phyloP scores from a whole-genome alignment of 805 yeast species.

The Lachancea sp. region DNA sequence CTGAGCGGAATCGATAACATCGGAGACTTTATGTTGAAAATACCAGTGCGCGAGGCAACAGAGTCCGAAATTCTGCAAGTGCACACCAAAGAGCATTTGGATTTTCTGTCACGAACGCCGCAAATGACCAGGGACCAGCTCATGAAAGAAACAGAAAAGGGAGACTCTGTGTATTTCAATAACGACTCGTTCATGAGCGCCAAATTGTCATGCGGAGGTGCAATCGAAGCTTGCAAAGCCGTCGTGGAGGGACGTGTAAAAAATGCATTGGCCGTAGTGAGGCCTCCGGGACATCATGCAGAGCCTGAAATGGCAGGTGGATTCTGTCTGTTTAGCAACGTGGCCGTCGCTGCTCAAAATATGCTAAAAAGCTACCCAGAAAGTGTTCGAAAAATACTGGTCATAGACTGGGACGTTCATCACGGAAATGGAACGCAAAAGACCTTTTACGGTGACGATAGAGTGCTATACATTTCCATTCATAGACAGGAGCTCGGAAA shows the following conservation, averaged over 20 bases:
- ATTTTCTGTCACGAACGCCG: slow-evolving; percentile 67
- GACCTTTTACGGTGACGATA: slow-evolving; percentile 80
- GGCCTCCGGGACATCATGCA: slow-evolving; percentile 99
- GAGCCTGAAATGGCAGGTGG: slow-evolving; percentile 98
- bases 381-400: slow-evolving; percentile 71
- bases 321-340: slow-evolving; percentile 91
- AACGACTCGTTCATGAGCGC: slow-evolving; percentile 86
- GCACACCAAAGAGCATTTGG: slow-evolving; percentile 75
- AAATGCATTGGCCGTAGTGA: slow-evolving; percentile 86
- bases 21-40: slow-evolving; percentile 80
- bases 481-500: slow-evolving; percentile 90
- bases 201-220: slow-evolving; percentile 90
- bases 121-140: slow-evolving; percentile 71
- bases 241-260: slow-evolving; percentile 90
- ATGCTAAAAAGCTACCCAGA: slow-evolving; percentile 81
- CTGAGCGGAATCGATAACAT: slow-evolving; percentile 62
- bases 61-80: slow-evolving; percentile 80
- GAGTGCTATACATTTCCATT: slow-evolving; percentile 83
- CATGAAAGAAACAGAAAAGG: slow-evolving; percentile 76
- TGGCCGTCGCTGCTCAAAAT: slow-evolving; percentile 91
- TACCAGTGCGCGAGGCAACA: slow-evolving; percentile 86
- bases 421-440: slow-evolving; percentile 99
- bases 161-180: slow-evolving; percentile 93
- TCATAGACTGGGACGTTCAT: slow-evolving; percentile 97
- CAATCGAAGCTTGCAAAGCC: slow-evolving; percentile 92